Evolutionary conservation across 140 eudicot genomes (phyloP).

Genomic region (Stevia rebaudiana): DNA sequence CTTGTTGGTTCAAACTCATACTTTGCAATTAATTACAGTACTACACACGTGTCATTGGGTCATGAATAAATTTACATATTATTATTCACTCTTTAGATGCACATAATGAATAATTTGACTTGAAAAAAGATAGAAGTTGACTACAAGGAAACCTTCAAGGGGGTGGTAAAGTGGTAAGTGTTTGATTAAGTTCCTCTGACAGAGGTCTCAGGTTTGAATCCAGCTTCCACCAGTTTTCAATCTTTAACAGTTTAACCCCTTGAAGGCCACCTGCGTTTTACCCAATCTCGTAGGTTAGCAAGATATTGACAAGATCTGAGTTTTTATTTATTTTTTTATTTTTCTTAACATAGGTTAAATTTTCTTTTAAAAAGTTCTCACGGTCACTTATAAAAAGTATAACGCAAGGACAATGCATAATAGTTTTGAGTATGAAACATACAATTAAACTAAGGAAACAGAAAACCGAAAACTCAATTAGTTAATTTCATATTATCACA

Average conservation of each 20-base stretch:
- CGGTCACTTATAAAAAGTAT: neutral
- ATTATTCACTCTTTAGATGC: neutral
- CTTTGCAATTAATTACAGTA: neutral
- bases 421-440: neutral
- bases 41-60: neutral
- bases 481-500: neutral
- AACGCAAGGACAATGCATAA: neutral
- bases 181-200: too few species aligned
- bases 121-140: neutral
- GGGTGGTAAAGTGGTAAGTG: too few species aligned
- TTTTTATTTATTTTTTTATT: too few species aligned
- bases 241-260: too few species aligned
- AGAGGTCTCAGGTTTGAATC: neutral
- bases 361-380: neutral
- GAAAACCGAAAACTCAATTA: neutral
- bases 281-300: neutral
- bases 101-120: neutral
- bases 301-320: too few species aligned
- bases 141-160: neutral
- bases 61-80: neutral
- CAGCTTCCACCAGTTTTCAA: neutral
- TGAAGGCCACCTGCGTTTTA: neutral
- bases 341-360: too few species aligned
- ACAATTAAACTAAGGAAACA: neutral
- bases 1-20: constrained; percentile 12